Conservation (phyloP, 2,329 filamentous ascomycete species). For the Penicillium olsonii region DNA sequence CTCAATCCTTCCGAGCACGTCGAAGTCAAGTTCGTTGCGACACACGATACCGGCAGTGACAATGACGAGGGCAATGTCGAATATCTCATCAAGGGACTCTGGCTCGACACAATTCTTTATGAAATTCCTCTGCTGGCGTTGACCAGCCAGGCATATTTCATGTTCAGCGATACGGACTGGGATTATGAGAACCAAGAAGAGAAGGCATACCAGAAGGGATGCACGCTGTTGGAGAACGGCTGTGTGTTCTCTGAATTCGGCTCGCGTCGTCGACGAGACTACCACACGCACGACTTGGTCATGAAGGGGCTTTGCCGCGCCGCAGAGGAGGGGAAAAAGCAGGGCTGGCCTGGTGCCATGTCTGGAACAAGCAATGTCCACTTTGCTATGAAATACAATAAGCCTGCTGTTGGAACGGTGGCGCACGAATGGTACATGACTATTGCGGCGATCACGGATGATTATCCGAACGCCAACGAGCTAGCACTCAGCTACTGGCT, state of each 20-base stretch:
- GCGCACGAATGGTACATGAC: constrained; percentile 99
- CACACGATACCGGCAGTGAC: constrained; percentile 61
- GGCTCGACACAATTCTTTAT: constrained; percentile 96
- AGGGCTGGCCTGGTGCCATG: constrained; percentile 70
- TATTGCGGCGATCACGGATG: constrained; percentile 82
- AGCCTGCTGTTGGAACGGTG: constrained; percentile 82
- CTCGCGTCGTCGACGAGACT: constrained; percentile 83
- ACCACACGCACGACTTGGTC: constrained; percentile 91
- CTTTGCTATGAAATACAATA: constrained; percentile 87
- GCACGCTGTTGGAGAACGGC: constrained; percentile 73
- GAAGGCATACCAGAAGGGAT: constrained; percentile 78
- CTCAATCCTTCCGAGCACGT: constrained; percentile 82
- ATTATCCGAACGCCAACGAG: constrained; percentile 84
- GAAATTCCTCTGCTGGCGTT: constrained; percentile 92
- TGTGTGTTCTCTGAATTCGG: constrained; percentile 95
- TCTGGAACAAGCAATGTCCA: constrained; percentile 95
- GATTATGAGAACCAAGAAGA: constrained; percentile 83
- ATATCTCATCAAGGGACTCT: constrained; percentile 76
- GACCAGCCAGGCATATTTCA: constrained; percentile 95
- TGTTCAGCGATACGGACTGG: constrained; percentile 94
- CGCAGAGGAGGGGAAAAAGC: constrained; percentile 66
- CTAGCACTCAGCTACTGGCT: constrained; percentile 86
- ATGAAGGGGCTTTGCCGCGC: constrained; percentile 83
- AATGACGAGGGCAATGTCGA: constrained; percentile 72
- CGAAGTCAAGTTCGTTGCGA: constrained; percentile 62